Conservation (phyloP, 73 alveolate genomes). For the Paramecium bursaria region DNA sequence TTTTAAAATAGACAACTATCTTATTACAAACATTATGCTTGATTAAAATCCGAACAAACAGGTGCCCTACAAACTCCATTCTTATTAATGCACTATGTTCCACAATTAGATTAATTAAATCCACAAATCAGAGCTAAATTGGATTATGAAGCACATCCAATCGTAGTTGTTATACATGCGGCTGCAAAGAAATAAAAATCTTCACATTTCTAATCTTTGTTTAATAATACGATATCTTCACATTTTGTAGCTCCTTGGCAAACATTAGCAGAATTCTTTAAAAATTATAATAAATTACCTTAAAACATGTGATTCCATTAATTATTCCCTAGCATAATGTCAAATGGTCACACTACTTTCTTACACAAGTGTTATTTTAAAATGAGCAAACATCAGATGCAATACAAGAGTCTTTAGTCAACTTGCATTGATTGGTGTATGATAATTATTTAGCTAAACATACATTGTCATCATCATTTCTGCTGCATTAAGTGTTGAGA, state of each 20-base stretch:
- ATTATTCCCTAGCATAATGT: not conserved
- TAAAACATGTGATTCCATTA: not conserved
- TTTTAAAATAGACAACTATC: not conserved
- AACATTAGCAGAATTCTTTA: no score
- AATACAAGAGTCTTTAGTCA: not conserved
- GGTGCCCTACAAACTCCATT: not conserved
- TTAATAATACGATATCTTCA: conserved; percentile 2
- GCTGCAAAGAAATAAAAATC: not conserved
- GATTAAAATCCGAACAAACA: not conserved
- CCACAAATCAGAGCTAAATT: conserved; percentile 3
- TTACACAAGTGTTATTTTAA: not conserved
- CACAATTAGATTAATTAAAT: conserved; percentile 1
- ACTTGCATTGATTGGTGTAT: not conserved
- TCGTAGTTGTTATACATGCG: not conserved
- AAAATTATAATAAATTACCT: not conserved
- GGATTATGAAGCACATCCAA: not conserved
- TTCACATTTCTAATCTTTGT: not conserved
- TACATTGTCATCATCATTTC: not conserved
- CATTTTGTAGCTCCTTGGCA: conserved; percentile 17
- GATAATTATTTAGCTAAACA: not conserved
- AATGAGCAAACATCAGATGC: not conserved
- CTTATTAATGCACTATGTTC: not conserved
- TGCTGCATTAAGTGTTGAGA: not conserved
- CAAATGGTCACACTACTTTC: not conserved
- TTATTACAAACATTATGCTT: not conserved